Evolutionary conservation across 768 basidiomycete species (phyloP).

Genomic region (Tulasnella sp.): DNA sequence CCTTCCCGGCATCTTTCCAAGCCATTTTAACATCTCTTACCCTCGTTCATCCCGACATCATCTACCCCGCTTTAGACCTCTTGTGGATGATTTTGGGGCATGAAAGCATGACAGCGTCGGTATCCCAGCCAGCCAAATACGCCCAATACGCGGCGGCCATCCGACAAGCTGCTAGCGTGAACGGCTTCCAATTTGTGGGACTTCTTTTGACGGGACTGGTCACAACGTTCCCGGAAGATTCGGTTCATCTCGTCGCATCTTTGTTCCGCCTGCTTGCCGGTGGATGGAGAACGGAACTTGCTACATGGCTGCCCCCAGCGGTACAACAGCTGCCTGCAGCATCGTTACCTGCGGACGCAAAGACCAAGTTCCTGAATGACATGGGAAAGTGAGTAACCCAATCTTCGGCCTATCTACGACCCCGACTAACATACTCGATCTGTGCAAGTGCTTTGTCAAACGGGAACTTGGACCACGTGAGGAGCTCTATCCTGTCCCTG

Average conservation of each 20-base stretch:
- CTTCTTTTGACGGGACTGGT: conserved; percentile 70
- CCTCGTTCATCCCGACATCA: conserved; percentile 71
- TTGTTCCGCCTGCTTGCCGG: conserved; percentile 64
- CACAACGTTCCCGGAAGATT: conserved; percentile 83
- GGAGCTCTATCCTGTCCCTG: conserved; percentile 62
- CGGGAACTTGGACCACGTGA: conserved; percentile 69
- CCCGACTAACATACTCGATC: background rate
- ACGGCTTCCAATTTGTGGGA: conserved; percentile 63
- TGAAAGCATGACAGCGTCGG: conserved; percentile 50
- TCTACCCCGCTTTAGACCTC: conserved; percentile 72
- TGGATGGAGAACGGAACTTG: conserved; percentile 60
- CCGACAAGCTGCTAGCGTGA: conserved; percentile 51
- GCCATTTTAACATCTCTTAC: conserved; percentile 71
- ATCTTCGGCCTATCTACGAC: background rate
- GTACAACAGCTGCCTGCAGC: conserved; percentile 61
- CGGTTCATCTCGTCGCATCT: conserved; percentile 59
- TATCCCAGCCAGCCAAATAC: conserved; percentile 46
- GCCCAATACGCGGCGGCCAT: conserved; percentile 56
- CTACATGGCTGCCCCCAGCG: conserved; percentile 63
- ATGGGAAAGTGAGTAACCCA: conserved; percentile 55
- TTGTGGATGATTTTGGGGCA: conserved; percentile 69
- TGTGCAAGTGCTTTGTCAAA: conserved; percentile 51
- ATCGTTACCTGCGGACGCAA: conserved; percentile 54
- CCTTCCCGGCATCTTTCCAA: conserved; percentile 70
- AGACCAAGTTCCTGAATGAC: conserved; percentile 63